Evolutionary conservation across 495 filamentous ascomycete species (phyloP).

Genomic region (Penicillium flavigenum): DNA sequence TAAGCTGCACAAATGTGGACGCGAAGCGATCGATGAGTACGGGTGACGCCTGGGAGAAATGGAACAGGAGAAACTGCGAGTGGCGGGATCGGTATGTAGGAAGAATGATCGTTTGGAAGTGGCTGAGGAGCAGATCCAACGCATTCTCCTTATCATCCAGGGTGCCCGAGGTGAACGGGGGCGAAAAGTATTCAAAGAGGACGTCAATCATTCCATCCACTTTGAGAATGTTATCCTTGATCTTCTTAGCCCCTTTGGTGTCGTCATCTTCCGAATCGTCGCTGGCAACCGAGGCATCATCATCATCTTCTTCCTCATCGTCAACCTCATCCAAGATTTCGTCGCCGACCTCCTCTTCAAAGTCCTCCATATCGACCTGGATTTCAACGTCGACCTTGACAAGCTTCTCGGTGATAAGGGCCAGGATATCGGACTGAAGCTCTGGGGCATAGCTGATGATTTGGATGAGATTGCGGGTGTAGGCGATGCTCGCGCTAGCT

Average conservation of each 20-base stretch:
- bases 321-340: slow-evolving; percentile 44
- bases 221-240: slow-evolving; percentile 82
- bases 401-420: slow-evolving; percentile 75
- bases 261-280: slow-evolving; percentile 51
- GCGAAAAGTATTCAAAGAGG: slow-evolving; percentile 79
- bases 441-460: slow-evolving; percentile 74
- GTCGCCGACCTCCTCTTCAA: slow-evolving; percentile 70
- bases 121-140: slow-evolving; percentile 72
- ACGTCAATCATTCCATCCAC: slow-evolving; percentile 90
- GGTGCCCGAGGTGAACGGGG: slow-evolving; percentile 58
- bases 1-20: slow-evolving; percentile 69
- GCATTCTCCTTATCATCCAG: slow-evolving; percentile 47
- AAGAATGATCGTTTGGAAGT: slow-evolving; percentile 82
- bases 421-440: slow-evolving; percentile 77
- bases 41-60: slow-evolving; percentile 78
- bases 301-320: slow-evolving; percentile 59
- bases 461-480: slow-evolving; percentile 74
- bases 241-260: slow-evolving; percentile 51
- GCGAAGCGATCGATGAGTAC: slow-evolving; percentile 76
- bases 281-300: slow-evolving; percentile 51
- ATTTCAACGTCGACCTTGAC: slow-evolving; percentile 95
- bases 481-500: slow-evolving; percentile 68
- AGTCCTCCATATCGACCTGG: slow-evolving; percentile 85
- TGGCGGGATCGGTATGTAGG: slow-evolving; percentile 85
- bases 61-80: slow-evolving; percentile 89